Base-by-base conservation (phyloP, 495 filamentous ascomycete genomes). In the Thermochaetoides thermophila region DNA sequence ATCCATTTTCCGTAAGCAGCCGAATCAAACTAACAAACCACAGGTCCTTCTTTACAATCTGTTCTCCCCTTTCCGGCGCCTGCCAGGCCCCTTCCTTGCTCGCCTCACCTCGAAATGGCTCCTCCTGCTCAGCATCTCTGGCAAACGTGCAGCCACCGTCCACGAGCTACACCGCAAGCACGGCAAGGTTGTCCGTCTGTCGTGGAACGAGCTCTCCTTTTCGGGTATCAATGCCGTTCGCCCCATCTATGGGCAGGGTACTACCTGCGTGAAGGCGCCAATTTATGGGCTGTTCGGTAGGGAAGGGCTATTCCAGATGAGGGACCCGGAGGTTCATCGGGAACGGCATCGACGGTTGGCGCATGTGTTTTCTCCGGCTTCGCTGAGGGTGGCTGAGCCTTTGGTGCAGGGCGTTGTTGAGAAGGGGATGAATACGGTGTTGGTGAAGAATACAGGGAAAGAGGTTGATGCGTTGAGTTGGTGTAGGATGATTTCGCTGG, bases 271-370 rank as follows among this genome's bases (percentile, higher is more conserved):
- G 30, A 47, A 47, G 38, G 29, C 68, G 34, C 43, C 40, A 5
- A 67, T 68, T 4, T 74, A 71, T 43, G 61, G 71, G 31, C 71
- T 71, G 42, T 74, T 68, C 0, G 69, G 71, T 31, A 64, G 67
- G 29, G 71, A 71, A 50, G 56, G 60, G 17, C 43, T 71, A 4
- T 75, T 75, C 41, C 54, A 54, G 34, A 57, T 69, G 27, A 66
- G 60, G 14, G 38, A 35, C 25, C 38, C 31, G 17, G 18, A 35
- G n/a, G n/a, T 30, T 20, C 38, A 40, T 26, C 38, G 31, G 11
- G n/a, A 31, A 20, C 30, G 38, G 4, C 25, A 35, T 4, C 23
- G 26, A 5, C 30, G 30, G 16, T 8, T 40, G 4, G 31, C 38
- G 5, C 38, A 40, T 23, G 15, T 35, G 26, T 40, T 40, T 25